Evolutionary conservation across 768 basidiomycete genomes (phyloP).

Genomic region (Cystobasidium tubakii): DNA sequence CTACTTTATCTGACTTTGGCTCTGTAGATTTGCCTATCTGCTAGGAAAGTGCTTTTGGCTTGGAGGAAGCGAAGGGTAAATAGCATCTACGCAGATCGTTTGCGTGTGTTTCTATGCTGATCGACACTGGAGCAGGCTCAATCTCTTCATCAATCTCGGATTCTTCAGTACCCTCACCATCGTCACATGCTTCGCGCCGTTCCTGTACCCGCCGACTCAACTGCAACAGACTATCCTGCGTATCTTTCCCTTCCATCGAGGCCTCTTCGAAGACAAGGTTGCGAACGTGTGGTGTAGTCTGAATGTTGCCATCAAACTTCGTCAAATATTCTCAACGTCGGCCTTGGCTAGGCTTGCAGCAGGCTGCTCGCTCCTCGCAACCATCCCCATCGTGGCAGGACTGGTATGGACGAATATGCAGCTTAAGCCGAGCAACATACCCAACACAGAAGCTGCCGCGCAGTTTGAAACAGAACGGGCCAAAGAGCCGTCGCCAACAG

Average conservation of each 20-base stretch:
- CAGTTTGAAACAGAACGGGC: neutral
- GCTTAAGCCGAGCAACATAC: neutral
- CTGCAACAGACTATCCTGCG: constrained; percentile 66
- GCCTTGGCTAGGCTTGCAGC: constrained; percentile 59
- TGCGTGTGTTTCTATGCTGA: constrained; percentile 54
- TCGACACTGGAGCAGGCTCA: constrained; percentile 56
- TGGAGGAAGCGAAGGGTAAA: constrained; percentile 64
- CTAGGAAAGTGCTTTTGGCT: constrained; percentile 81
- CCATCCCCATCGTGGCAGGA: constrained; percentile 52
- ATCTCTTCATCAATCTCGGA: constrained; percentile 64
- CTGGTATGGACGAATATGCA: constrained; percentile 45
- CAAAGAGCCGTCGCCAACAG: constrained; percentile 51
- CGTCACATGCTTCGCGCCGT: constrained; percentile 67
- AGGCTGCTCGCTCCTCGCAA: constrained; percentile 63
- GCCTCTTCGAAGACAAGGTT: constrained; percentile 90
- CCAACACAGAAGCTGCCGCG: constrained; percentile 33
- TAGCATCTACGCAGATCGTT: neutral
- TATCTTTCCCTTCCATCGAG: constrained; percentile 86
- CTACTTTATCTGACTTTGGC: neutral
- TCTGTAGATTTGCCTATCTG: constrained; percentile 66
- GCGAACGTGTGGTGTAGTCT: constrained; percentile 97
- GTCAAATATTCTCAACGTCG: constrained; percentile 53
- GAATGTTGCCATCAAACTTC: constrained; percentile 84
- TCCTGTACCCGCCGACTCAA: constrained; percentile 55
- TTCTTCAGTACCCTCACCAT: constrained; percentile 62